A percentile compares a stretch with the other conserved stretches of the same genome.
These are phyloP conservation scores for Gossypium lobatum DNA, from an alignment of 441 rosid genomes.

Conservation along the genomic window DNA sequence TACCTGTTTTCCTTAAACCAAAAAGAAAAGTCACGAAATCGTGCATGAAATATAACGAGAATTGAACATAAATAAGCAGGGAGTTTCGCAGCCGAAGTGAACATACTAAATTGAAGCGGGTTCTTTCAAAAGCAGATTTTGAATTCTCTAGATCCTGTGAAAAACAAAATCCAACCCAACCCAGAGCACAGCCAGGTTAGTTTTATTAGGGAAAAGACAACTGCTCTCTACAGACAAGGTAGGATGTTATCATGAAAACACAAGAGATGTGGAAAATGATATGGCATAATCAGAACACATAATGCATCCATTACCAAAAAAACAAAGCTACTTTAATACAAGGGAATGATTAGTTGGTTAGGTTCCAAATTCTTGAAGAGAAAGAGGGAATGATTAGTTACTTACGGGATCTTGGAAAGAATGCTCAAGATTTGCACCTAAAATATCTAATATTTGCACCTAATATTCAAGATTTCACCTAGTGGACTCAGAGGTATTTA, in stretches of 20 bases:
- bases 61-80: background rate
- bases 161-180: conserved; percentile 9
- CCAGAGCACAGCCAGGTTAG: conserved; percentile 2
- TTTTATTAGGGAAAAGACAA: background rate
- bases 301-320: background rate
- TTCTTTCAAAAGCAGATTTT: conserved; percentile 79
- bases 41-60: conserved; percentile 10
- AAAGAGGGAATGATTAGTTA: background rate
- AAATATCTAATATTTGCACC: background rate
- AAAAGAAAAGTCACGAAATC: conserved; percentile 18
- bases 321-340: background rate
- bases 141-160: conserved; percentile 82
- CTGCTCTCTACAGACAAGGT: background rate
- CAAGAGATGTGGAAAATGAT: background rate
- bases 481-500: background rate
- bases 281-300: background rate
- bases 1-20: conserved; percentile 79
- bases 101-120: conserved; percentile 91
- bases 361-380: background rate
- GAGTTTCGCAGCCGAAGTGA: conserved; percentile 13
- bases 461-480: background rate
- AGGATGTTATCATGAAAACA: conserved; percentile 2
- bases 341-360: background rate
- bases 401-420: background rate
- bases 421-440: background rate